Base-by-base conservation (phyloP, 2,329 filamentous ascomycete genomes). In the Xylariales sp. region DNA sequence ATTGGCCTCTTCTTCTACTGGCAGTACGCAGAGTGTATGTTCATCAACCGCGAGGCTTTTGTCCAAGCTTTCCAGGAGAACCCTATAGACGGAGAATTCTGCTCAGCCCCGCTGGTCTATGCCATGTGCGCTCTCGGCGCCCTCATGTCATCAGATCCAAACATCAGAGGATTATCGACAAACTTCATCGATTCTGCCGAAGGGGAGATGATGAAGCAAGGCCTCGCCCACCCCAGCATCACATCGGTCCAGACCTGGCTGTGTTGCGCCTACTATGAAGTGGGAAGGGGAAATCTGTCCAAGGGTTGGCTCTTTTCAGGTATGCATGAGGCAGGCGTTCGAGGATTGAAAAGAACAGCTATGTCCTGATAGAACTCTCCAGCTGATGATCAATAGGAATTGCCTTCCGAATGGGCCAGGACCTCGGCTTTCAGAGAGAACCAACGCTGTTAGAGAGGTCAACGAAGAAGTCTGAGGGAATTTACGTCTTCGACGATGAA, bases 381-480 rank as follows among this genome's bases (percentile, higher is more conserved):
- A n/a, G n/a, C n/a, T n/a, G n/a, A n/a, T n/a, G n/a, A n/a, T n/a
- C n/a, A n/a, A n/a, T 23, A 49, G 47, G 47, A 14, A 42, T 49
- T 19, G 46, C 47, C 3, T 45, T 46, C 15, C 29, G 46, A 16
- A 49, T 49, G 45, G 40, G 40, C 23, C 40, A 49, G 24, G 41
- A 46, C 30, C 33, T 48, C 11, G 41, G 41, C 3, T 43, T 43
- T 12, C 41, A 43, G 16, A 38, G 41, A 10, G 41, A 43, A 18
- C 41, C 39, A 11, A n/a, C n/a, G n/a, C n/a, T n/a, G n/a, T n/a
- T n/a, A n/a, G 34, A 33, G 1, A 30, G 29, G 21, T 43, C 38
- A 38, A 28, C 18, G 12, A 21, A 30, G 3, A 24, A 15, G 10
- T n/a, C 12, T 15, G 17, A 16, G 7, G 23, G 18, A 14, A 23